These are phyloP conservation scores for Aristolochia contorta DNA, from an alignment of 164 flowering plant genomes.

Conservation along the genomic window DNA sequence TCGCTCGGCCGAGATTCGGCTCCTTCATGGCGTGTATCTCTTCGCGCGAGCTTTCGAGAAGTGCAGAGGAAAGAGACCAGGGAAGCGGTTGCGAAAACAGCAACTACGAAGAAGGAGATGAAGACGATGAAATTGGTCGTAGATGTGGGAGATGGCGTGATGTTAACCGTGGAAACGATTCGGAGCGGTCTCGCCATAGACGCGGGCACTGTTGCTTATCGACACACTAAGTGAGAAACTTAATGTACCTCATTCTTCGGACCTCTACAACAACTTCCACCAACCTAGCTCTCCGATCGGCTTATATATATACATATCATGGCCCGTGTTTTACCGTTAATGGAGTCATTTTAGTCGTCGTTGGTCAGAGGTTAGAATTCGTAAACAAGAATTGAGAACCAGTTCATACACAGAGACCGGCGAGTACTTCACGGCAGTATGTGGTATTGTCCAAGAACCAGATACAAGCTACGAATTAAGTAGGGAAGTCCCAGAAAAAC, in stretches of 20 bases:
- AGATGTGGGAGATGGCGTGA: background rate
- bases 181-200: slow-evolving; percentile 10
- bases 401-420: background rate
- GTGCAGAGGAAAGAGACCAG: slow-evolving; percentile 18
- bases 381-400: background rate
- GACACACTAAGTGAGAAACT: no score
- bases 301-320: no score
- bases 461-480: no score
- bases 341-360: no score
- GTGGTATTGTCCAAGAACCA: no score
- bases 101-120: slow-evolving; percentile 6
- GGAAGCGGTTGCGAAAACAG: slow-evolving; percentile 13
- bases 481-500: no score
- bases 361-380: no score
- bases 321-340: no score
- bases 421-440: no score
- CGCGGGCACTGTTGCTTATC: no score
- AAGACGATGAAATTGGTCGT: no score
- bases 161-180: background rate
- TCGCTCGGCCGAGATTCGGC: background rate
- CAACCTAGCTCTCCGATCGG: no score
- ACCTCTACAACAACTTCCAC: background rate
- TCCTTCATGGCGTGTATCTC: background rate
- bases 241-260: background rate
- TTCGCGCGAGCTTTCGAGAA: slow-evolving; percentile 10